Conservation (phyloP, 768 basidiomycete genomes). For the Tulasnella sp. region DNA sequence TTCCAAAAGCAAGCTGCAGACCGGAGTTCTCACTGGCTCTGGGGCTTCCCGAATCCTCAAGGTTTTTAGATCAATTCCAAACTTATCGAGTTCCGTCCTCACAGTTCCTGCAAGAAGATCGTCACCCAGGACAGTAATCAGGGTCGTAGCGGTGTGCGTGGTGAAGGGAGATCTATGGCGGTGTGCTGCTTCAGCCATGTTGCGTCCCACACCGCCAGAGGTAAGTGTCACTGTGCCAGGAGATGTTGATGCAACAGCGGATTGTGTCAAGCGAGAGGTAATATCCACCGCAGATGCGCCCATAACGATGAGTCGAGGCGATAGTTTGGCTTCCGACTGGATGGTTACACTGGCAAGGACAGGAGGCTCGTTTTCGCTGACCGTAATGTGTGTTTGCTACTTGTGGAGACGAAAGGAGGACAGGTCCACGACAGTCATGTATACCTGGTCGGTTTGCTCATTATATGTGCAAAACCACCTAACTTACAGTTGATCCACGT, state of each 20-base stretch:
- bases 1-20: constrained; percentile 82
- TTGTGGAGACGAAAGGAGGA: not conserved
- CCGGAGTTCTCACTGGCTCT: constrained; percentile 47
- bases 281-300: constrained; percentile 89
- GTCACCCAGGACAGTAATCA: not conserved
- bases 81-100: constrained; percentile 26
- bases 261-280: constrained; percentile 38
- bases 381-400: constrained; percentile 29
- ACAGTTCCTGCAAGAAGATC: constrained; percentile 25
- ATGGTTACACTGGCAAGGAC: too few relatives aligned
- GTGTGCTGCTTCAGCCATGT: constrained; percentile 84
- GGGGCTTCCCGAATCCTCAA: constrained; percentile 68
- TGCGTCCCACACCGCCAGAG: constrained; percentile 88
- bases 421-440: not conserved
- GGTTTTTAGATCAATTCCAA: constrained; percentile 27
- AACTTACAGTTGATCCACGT: constrained; percentile 19
- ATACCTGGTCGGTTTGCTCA: too few relatives aligned
- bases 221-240: constrained; percentile 67
- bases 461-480: too few relatives aligned
- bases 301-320: constrained; percentile 47
- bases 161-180: constrained; percentile 34
- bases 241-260: constrained; percentile 52
- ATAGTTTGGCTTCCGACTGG: not conserved
- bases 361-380: not conserved
- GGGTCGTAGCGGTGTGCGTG: constrained; percentile 14